Conservation (phyloP, 176 grass and related monocot genomes). For the Thinopyrum elongatum region DNA sequence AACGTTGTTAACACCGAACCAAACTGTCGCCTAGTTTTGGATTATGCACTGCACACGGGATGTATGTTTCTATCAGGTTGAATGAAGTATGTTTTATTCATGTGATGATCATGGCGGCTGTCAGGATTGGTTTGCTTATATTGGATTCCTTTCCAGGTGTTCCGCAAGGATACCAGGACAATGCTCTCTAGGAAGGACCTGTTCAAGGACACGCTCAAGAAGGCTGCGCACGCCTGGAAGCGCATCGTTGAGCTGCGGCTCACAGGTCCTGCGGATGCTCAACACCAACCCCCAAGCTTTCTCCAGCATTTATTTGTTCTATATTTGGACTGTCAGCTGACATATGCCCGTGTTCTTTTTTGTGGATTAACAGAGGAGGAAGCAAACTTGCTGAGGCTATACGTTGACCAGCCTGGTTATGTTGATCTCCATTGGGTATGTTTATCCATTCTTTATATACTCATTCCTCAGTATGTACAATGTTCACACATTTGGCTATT, state of each 20-base stretch:
- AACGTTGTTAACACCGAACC: too few species aligned
- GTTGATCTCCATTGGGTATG: constrained; percentile 97
- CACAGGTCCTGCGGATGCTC: constrained; percentile 50
- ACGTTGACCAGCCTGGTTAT: constrained; percentile 83
- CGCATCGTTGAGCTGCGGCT: constrained; percentile 78
- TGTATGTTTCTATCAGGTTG: neutral
- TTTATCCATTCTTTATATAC: neutral
- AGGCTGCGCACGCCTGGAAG: constrained; percentile 76
- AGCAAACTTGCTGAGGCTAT: constrained; percentile 67
- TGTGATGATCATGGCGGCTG: neutral
- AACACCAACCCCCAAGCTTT: neutral
- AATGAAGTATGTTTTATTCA: neutral
- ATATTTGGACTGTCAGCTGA: constrained; percentile 7
- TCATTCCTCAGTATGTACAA: neutral
- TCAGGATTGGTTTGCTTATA: neutral
- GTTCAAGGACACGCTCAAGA: constrained; percentile 93
- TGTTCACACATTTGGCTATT: neutral
- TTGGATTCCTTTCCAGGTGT: constrained; percentile 46
- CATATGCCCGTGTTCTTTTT: neutral
- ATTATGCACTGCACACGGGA: too few species aligned
- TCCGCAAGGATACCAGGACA: constrained; percentile 82
- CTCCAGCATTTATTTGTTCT: neutral
- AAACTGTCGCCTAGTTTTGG: too few species aligned
- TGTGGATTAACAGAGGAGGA: constrained; percentile 75
- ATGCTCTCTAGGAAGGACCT: constrained; percentile 78